Evolutionary conservation across 2,329 filamentous ascomycete genomes (phyloP).

Genomic region (Fusarium sp.): DNA sequence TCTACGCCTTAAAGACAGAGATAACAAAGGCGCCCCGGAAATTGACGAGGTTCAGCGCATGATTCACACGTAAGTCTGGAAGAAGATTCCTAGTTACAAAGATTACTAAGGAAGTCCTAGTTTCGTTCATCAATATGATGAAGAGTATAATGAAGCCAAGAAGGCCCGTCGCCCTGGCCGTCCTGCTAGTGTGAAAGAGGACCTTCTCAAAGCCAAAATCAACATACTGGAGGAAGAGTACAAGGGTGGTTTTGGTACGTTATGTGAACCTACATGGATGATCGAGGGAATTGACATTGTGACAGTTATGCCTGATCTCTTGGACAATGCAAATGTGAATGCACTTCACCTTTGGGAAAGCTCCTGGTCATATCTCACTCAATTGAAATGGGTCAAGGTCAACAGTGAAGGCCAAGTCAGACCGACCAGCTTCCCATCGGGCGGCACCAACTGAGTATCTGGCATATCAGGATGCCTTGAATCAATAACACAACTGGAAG

Average conservation of each 20-base stretch:
- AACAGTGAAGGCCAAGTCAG: constrained; percentile 72
- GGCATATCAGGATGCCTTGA: background rate
- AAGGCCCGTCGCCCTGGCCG: constrained; percentile 80
- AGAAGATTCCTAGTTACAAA: background rate
- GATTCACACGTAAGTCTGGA: constrained; percentile 66
- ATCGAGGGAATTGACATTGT: constrained; percentile 27
- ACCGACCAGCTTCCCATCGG: constrained; percentile 82
- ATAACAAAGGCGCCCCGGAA: constrained; percentile 64
- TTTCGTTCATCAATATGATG: constrained; percentile 76
- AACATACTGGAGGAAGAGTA: constrained; percentile 81
- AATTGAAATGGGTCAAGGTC: constrained; percentile 81
- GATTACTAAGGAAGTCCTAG: constrained; percentile 50
- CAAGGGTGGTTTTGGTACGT: constrained; percentile 81
- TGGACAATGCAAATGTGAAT: constrained; percentile 71
- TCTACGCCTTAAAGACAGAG: constrained; percentile 59
- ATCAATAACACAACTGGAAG: background rate
- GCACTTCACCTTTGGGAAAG: constrained; percentile 82
- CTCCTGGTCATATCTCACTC: constrained; percentile 83
- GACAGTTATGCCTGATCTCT: constrained; percentile 79
- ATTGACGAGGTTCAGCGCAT: constrained; percentile 69
- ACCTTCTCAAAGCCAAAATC: constrained; percentile 78
- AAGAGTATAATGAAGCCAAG: constrained; percentile 74
- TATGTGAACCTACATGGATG: background rate
- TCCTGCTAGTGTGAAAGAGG: constrained; percentile 81
- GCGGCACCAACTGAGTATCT: constrained; percentile 26